Evolutionary conservation across 345 rosid species (phyloP), one percentile per base, ranked within the genome.

Genomic region (Eucalyptus tenuipes): DNA sequence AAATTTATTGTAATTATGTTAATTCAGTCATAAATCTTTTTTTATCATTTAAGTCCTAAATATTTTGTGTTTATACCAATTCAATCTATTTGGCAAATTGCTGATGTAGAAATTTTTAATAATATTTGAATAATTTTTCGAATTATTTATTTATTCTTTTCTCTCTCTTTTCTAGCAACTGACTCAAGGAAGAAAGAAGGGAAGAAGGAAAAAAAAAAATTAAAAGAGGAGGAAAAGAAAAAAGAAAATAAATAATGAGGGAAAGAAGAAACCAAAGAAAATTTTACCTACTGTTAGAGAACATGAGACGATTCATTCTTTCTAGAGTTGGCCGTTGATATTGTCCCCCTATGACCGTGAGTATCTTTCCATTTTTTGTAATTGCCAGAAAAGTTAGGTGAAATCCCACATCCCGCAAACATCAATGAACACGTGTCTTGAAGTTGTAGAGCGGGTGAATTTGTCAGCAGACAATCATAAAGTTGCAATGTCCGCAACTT

Each of bases 71-170:
- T 52, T 52, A 18, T 52, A 52, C 2, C 2, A 52, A 17, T 52
- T 52, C 4, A 52, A 52, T 52, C 0, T 10, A 17, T 52, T 0
- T 0, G 2, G 4, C 0, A 0, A 52, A 52, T 52, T 50, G 1
- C 0, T 50, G 0, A 50, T 50, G 22, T 50, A 3, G 4, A 50
- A 6, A 3, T 3, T 50, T 50, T 3, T 52, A 52, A 52, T 52
- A 52, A 52, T 52, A 17, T 52, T 52, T 52, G 55, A 52, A 52
- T 17, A 17, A 50, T 7, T 50, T 50, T 50, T 50, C 0, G 4
- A 50, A 17, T 52, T 0, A 52, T 52, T 17, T 52, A 52, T 52
- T 52, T 52, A 17, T 52, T 52, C 9, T 52, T 18, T 52, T 52
- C 55, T 52, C 55, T 52, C 24, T 49, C 17, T 48, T 50, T 52